Evolutionary conservation across 2,329 filamentous ascomycete genomes (phyloP).

Genomic region (Alternaria sp.): DNA sequence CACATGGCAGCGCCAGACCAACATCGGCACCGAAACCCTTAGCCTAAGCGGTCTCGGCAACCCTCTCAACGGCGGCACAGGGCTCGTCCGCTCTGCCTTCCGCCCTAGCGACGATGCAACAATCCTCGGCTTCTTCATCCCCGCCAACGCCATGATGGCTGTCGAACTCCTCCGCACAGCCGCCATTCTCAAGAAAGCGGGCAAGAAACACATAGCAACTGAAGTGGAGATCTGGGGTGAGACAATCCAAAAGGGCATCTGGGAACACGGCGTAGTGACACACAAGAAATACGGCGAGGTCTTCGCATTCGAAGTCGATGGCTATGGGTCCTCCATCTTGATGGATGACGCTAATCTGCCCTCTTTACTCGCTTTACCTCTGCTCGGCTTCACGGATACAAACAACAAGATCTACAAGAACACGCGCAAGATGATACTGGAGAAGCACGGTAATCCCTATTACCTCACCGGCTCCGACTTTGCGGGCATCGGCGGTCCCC

Average conservation of each 20-base stretch:
- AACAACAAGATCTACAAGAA: slow-evolving; percentile 81
- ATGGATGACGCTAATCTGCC: slow-evolving; percentile 94
- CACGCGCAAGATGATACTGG: slow-evolving; percentile 81
- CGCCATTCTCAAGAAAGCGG: slow-evolving; percentile 67
- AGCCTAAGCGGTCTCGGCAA: slow-evolving; percentile 86
- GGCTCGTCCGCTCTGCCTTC: slow-evolving; percentile 88
- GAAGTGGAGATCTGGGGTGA: slow-evolving; percentile 64
- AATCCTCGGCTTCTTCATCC: slow-evolving; percentile 92
- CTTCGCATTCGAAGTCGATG: slow-evolving; percentile 88
- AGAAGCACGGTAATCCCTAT: slow-evolving; percentile 82
- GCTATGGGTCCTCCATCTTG: slow-evolving; percentile 79
- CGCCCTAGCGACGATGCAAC: slow-evolving; percentile 94
- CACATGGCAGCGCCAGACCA: slow-evolving; percentile 83
- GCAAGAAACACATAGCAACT: slow-evolving; percentile 59
- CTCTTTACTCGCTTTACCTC: slow-evolving; percentile 76
- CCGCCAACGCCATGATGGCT: slow-evolving; percentile 94
- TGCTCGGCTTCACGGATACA: slow-evolving; percentile 74
- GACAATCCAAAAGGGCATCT: slow-evolving; percentile 76
- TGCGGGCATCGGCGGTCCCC: slow-evolving; percentile 83
- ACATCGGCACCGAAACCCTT: slow-evolving; percentile 87
- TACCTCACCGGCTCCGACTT: slow-evolving; percentile 80
- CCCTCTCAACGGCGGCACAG: slow-evolving; percentile 82
- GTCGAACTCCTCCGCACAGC: slow-evolving; percentile 82
- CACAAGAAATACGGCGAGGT: slow-evolving; percentile 78
- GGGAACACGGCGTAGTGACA: slow-evolving; percentile 80